Percentiles rank a stretch among this genome's conserved stretches.
These are phyloP conservation scores for Candida sakaeoensis DNA, from an alignment of 805 yeast genomes.

Conservation along the genomic window DNA sequence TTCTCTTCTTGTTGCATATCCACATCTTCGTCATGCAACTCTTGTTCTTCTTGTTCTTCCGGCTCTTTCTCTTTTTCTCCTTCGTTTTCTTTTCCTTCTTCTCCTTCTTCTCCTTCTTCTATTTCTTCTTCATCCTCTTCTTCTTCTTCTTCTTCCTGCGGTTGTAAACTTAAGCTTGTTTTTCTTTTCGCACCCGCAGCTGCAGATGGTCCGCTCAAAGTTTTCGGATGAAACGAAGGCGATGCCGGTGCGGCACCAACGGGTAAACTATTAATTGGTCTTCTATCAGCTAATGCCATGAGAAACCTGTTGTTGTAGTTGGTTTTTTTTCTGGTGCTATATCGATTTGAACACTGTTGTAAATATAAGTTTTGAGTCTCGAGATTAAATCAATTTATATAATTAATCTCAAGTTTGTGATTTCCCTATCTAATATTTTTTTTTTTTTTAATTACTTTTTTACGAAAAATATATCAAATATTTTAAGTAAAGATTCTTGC, in stretches of 20 bases:
- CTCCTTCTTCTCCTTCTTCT: constrained; percentile 19
- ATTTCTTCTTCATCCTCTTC: constrained; percentile 15
- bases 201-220: constrained; percentile 17
- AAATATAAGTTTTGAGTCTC: neutral
- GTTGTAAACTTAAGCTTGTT: neutral
- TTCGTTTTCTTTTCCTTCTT: constrained; percentile 13
- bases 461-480: neutral
- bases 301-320: too few species aligned
- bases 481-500: neutral
- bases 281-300: constrained; percentile 69
- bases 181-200: constrained; percentile 9
- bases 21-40: too few species aligned
- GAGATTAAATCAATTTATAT: too few species aligned
- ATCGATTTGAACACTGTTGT: neutral
- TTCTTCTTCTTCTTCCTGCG: constrained; percentile 5
- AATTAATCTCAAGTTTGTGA: neutral
- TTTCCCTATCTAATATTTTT: too few species aligned
- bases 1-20: too few species aligned
- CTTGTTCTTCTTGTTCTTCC: too few species aligned
- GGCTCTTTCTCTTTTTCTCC: neutral
- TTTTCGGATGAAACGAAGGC: constrained; percentile 36
- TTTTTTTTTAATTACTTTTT: too few species aligned
- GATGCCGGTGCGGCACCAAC: constrained; percentile 45
- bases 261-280: constrained; percentile 53
- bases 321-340: too few species aligned